Conservation (phyloP, 2,329 filamentous ascomycete genomes). For the Penicillium sp. region DNA sequence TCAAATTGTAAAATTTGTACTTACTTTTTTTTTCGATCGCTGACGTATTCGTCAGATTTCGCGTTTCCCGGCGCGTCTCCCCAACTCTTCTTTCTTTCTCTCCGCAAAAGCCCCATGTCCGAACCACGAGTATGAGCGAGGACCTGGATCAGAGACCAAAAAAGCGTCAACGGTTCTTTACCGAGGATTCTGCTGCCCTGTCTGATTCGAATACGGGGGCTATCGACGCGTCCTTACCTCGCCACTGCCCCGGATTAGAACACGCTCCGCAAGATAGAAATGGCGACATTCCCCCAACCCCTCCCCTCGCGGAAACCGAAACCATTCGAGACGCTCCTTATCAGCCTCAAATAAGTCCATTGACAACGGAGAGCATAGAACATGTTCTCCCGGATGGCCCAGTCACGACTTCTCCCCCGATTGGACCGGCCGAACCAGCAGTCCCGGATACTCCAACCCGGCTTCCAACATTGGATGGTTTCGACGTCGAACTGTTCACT, state of each 20-base stretch:
- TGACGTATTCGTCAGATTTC: constrained; percentile 30
- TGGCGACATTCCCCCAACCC: not conserved
- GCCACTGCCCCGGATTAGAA: constrained; percentile 1
- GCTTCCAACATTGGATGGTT: constrained; percentile 33
- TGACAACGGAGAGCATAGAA: not conserved
- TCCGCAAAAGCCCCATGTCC: constrained; percentile 3
- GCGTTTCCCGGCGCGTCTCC: constrained; percentile 38
- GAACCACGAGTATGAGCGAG: constrained; percentile 20
- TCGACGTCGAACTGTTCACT: constrained; percentile 56
- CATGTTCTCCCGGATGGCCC: not conserved
- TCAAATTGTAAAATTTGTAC: not conserved
- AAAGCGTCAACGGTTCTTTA: constrained; percentile 64
- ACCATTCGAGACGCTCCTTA: not conserved
- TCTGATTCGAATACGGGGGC: constrained; percentile 13
- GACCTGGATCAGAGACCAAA: constrained; percentile 53
- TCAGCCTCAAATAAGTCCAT: not conserved
- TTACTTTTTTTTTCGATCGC: constrained; percentile 19
- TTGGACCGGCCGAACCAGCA: not conserved
- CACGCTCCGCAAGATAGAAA: not conserved
- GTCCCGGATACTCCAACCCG: not conserved
- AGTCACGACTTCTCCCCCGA: not conserved
- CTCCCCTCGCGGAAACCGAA: not conserved
- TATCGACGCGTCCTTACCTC: constrained; percentile 19
- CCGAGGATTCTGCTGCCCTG: constrained; percentile 44
- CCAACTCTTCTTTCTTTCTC: constrained; percentile 5